Percentiles rank a stretch among this genome's conserved stretches.
phyloP scores from a whole-genome alignment of 306 rosid species.

The Canavalia gladiata region DNA sequence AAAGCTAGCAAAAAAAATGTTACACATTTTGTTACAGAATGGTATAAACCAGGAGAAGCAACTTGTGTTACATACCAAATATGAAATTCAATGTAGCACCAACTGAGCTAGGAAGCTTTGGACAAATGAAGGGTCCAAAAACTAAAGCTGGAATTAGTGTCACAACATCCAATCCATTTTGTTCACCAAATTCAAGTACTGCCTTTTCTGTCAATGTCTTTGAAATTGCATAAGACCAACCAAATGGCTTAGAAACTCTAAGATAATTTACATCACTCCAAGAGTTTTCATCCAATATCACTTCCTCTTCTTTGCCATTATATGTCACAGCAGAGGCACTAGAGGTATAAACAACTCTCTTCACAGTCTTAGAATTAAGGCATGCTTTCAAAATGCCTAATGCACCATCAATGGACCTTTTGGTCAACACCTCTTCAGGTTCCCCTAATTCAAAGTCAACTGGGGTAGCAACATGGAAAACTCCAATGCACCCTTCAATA shows the following conservation, averaged over 20 bases:
- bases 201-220: constrained; percentile 71
- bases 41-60: too few species aligned
- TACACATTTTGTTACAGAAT: not conserved
- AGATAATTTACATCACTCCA: constrained; percentile 61
- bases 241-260: constrained; percentile 41
- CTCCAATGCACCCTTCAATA: constrained; percentile 66
- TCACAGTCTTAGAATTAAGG: constrained; percentile 54
- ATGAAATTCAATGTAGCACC: constrained; percentile 33
- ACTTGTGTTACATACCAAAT: constrained; percentile 49
- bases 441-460: constrained; percentile 49
- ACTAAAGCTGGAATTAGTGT: constrained; percentile 63
- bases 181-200: constrained; percentile 64
- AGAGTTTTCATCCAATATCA: constrained; percentile 57
- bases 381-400: constrained; percentile 65
- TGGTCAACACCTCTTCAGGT: constrained; percentile 55
- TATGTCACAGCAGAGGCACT: constrained; percentile 49
- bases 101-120: constrained; percentile 59
- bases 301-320: constrained; percentile 25
- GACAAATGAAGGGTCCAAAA: constrained; percentile 74
- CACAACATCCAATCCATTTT: constrained; percentile 67
- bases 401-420: constrained; percentile 63
- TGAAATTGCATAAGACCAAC: constrained; percentile 46
- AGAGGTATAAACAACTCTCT: constrained; percentile 70
- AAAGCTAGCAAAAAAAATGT: not conserved
- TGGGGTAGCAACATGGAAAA: constrained; percentile 67